Evolutionary conservation across 83 land plant genomes (phyloP).

Genomic region (Diphasiastrum complanatum): DNA sequence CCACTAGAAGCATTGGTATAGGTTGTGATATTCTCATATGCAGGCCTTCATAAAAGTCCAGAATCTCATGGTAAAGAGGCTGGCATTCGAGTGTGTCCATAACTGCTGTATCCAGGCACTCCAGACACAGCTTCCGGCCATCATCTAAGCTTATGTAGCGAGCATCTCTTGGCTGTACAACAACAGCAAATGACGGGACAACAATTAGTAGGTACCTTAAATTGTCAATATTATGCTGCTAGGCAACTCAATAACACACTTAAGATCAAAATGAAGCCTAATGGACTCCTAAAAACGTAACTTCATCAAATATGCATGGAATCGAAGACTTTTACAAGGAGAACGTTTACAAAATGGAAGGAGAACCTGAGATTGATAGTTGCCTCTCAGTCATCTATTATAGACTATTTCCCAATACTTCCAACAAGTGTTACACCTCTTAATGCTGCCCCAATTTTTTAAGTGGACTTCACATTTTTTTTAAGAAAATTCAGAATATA

Average conservation of each 20-base stretch:
- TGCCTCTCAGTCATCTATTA: too few relatives aligned
- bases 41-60: constrained; percentile 84
- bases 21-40: constrained; percentile 83
- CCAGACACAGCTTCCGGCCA: constrained; percentile 77
- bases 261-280: too few relatives aligned
- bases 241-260: background rate
- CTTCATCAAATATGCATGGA: too few relatives aligned
- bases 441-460: too few relatives aligned
- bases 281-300: too few relatives aligned
- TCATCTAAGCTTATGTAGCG: constrained; percentile 56
- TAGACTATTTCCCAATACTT: too few relatives aligned
- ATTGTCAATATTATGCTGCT: background rate
- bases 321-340: too few relatives aligned
- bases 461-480: too few relatives aligned
- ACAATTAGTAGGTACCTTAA: background rate
- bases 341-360: too few relatives aligned
- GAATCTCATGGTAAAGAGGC: constrained; percentile 73
- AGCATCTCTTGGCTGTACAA: constrained; percentile 59
- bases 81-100: constrained; percentile 85
- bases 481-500: too few relatives aligned
- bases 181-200: constrained; percentile 1
- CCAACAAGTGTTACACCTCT: too few relatives aligned
- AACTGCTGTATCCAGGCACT: constrained; percentile 73
- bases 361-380: too few relatives aligned
- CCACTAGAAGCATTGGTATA: constrained; percentile 91